Evolutionary conservation across 768 basidiomycete genomes (phyloP).

Genomic region (Termitomyces sp.): DNA sequence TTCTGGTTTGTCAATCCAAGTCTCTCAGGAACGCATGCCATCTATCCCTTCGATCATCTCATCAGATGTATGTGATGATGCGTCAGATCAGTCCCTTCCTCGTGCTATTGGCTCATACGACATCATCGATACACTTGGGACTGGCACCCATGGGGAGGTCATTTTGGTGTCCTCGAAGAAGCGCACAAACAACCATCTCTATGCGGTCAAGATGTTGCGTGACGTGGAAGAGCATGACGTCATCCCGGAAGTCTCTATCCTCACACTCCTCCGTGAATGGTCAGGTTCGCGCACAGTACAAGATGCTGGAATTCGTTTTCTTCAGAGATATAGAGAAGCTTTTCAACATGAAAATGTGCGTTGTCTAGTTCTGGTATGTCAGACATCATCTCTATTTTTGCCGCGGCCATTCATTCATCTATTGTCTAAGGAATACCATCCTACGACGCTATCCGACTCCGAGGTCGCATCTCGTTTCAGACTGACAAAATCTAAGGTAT

Average conservation of each 20-base stretch:
- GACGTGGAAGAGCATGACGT: conserved; percentile 8
- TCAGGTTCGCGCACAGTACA: not conserved
- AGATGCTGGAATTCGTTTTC: conserved; percentile 13
- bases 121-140: conserved; percentile 15
- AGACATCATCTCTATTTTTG: not conserved
- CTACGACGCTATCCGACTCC: conserved; percentile 23
- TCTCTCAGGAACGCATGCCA: not conserved
- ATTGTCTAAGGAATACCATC: conserved; percentile 23
- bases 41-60: conserved; percentile 1
- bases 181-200: conserved; percentile 4
- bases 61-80: not conserved
- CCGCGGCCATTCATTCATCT: not conserved
- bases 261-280: conserved; percentile 14
- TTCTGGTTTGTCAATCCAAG: not conserved
- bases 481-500: conserved; percentile 1
- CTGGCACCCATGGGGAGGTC: conserved; percentile 21
- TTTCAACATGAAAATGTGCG: conserved; percentile 16
- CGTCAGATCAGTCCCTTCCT: not conserved
- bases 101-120: conserved; percentile 6
- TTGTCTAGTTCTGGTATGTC: conserved; percentile 21
- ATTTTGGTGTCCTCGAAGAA: conserved; percentile 14
- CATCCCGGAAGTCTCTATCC: conserved; percentile 15
- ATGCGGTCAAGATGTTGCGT: conserved; percentile 19
- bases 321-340: conserved; percentile 17
- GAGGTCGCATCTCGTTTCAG: conserved; percentile 21